Evolutionary conservation across 441 rosid genomes (phyloP), one percentile per base, ranked within the genome.

Genomic region (Breynia disticha): DNA sequence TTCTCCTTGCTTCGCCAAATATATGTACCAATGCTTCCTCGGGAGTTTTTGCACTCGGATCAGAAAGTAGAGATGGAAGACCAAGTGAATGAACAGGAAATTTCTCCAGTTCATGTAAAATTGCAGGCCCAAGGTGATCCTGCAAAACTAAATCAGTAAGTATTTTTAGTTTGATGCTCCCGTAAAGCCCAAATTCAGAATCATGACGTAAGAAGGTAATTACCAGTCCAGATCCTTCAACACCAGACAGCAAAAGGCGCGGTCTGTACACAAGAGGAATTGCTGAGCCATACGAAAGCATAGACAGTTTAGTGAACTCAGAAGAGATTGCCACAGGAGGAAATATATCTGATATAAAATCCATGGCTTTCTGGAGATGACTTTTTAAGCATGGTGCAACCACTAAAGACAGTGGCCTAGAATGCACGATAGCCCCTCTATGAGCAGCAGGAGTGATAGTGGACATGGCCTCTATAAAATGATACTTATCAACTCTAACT

Each of bases 51-150:
- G 99, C 99, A 60, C 99, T 79, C 57, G 96, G 99, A 81, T 94
- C 99, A 14, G 96, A 94, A 65, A 94, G 96, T 62, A 94, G 96
- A 64, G 99, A 84, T 13, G 97, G 82, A 76, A 94, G 99, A 52
- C 99, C 99, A 62, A 94, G 82, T 48, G 97, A 90, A 67, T 87
- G 97, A 63, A 94, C 94, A 17, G 99, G 99, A 73, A 87, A 87
- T 54, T 87, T 94, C 82, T 94, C 99, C 73, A 94, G 76, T 72
- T 94, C 94, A 70, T 94, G 99, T 57, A 94, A 71, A 67, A 94
- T 70, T 50, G 99, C 95, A 67, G 99, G 99, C 71, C 97, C 99
- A 64, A 94, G 84, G 73, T 94, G 99, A 90, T 94, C 99, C 97
- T 94, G 95, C 68, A 72, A 75, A 68, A 76, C 79, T 79, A 78